Base-by-base conservation (phyloP, 495 filamentous ascomycete genomes). In the Penicillium mononematosum region DNA sequence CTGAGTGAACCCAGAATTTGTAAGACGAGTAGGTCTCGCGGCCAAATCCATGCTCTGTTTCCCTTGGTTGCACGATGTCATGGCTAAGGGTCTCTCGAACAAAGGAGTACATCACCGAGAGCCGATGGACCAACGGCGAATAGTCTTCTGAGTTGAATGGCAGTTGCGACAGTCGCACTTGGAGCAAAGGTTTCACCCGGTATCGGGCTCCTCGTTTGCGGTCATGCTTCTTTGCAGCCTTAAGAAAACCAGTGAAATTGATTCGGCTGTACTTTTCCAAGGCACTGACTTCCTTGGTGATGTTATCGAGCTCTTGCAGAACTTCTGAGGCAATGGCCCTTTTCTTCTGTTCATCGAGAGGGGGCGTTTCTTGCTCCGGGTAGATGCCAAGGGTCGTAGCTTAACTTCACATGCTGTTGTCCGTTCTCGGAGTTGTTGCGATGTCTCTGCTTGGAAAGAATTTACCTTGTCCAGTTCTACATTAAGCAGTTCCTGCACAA, bases 211-310 rank as follows among this genome's bases (percentile, higher is more conserved):
- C 92, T 46, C 91, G 85, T 70, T 90, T 93, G 46, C 94, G 87
- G 67, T 98, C 94, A 74, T 98, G 94, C 71, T 98, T 98, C 83
- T 98, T 98, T 24, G 88, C 91, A 25, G 96, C 95, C 77, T 98
- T 98, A 61, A 97, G 81, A 69, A 98, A 96, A 31, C 92, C 95
- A 10, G 95, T 96, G 72, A 96, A 98, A 71, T 98, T 98, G 73
- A 96, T 86, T 24, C 88, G 90, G 68, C 90, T 94, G 73, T 92
- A 98, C 68, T 92, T 96, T 70, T 96, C 90, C 56, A 98, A 77
- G 72, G 96, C 89, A 68, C 88, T 95, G 62, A 92, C 88, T 71
- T 98, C 92, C 67, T 88, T 87, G 17, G 88, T 91, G 69, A 98
- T 94, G 16, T 68, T 65, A 68, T 98, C 95, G 41, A 98, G 80